A percentile compares a stretch with the other conserved stretches of the same genome.
Conservation (phyloP, 2,329 filamentous ascomycete species). For the Ilyonectria robusta region DNA sequence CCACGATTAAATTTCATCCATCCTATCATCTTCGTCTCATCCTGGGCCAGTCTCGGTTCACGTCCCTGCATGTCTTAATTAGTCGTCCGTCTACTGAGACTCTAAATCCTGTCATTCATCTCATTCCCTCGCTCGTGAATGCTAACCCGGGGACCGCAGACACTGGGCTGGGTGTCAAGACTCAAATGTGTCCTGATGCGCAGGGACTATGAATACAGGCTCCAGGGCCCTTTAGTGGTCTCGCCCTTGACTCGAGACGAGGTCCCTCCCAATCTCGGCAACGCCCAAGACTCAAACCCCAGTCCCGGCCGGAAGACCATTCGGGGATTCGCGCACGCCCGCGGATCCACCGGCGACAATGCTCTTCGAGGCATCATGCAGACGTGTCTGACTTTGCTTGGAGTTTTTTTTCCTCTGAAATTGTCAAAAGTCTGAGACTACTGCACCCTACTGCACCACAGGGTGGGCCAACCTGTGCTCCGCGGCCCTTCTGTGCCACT, state of each 20-base stretch:
- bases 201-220: background rate
- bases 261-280: constrained; percentile 27
- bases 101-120: background rate
- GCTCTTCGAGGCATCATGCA: background rate
- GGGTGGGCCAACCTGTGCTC: background rate
- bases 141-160: background rate
- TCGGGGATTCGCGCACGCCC: constrained; percentile 9
- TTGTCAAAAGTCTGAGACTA: background rate
- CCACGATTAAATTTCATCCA: background rate
- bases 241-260: background rate
- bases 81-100: background rate
- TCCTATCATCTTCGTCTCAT: background rate
- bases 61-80: constrained; percentile 29
- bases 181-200: background rate
- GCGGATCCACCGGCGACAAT: constrained; percentile 12
- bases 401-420: background rate
- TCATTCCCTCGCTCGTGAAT: background rate
- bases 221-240: background rate
- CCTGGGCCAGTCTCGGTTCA: background rate
- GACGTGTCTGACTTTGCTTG: constrained; percentile 6
- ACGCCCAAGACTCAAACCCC: constrained; percentile 17
- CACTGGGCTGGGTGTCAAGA: background rate
- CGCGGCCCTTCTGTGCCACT: background rate
- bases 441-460: background rate
- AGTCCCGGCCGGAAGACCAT: constrained; percentile 10